phyloP scores from a whole-genome alignment of 331 rosid genomes.

The Stylosanthes scabra region DNA sequence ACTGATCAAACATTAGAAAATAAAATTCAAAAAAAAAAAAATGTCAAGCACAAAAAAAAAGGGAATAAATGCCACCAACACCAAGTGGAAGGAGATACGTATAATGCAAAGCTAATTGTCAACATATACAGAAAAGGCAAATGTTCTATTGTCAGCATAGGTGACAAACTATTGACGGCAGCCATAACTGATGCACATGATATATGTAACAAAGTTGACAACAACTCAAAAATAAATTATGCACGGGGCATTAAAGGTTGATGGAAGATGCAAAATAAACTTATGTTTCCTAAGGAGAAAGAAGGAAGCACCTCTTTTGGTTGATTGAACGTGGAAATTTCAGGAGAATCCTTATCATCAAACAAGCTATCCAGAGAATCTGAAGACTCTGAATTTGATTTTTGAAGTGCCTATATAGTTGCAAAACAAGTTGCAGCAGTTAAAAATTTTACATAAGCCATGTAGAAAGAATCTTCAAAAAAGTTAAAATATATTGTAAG shows the following conservation, averaged over 20 bases:
- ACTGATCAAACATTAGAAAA: constrained; percentile 7
- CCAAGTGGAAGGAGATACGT: constrained; percentile 6
- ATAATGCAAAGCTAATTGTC: constrained; percentile 10
- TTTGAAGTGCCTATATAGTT: constrained; percentile 56
- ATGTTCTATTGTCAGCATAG: constrained; percentile 12
- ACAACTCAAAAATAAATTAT: not conserved
- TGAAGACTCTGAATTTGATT: constrained; percentile 63
- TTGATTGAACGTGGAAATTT: constrained; percentile 46
- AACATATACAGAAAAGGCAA: constrained; percentile 16
- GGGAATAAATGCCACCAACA: constrained; percentile 24
- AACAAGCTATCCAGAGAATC: constrained; percentile 93
- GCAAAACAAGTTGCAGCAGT: constrained; percentile 40
- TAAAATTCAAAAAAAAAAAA: not conserved
- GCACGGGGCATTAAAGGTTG: constrained; percentile 7
- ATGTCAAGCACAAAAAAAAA: constrained; percentile 19
- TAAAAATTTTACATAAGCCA: constrained; percentile 31
- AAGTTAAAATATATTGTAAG: constrained; percentile 22
- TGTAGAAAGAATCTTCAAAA: constrained; percentile 25
- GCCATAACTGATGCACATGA: not conserved
- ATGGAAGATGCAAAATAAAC: constrained; percentile 3
- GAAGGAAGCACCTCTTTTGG: constrained; percentile 73
- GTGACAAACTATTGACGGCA: not conserved
- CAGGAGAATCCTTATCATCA: constrained; percentile 68
- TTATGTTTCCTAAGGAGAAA: constrained; percentile 17
- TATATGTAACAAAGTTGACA: constrained; percentile 19